Evolutionary conservation across 1,284 basidiomycete species (phyloP), one percentile per base, ranked within the genome.

Genomic region (Anthracocystis walkeri): DNA sequence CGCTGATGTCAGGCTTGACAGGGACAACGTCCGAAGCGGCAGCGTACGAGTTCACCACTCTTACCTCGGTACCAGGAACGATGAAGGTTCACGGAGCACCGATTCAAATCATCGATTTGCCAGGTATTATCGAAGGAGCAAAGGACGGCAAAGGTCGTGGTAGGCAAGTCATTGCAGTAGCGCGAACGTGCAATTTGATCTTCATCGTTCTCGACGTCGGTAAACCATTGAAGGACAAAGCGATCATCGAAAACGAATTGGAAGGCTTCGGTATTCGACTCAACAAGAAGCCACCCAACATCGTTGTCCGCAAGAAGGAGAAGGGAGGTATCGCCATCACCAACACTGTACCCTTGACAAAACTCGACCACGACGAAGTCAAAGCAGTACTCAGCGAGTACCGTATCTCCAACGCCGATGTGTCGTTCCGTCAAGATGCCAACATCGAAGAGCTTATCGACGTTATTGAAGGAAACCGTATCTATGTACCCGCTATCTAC

Each of bases 61-160:
- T 85, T 33, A 84, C 84, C 10, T 95, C 93, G 33, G 95, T 99
- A 1, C 97, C 97, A 7, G 97, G 97, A 50, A 98, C 96, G 1
- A 86, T 99, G 74, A 94, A 93, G 85, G 93, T 97, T 1, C 79
- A 81, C 74, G 94, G 94, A n/a, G 94, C 95, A 41, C 93, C 93
- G 40, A 93, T 97, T 50, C 89, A 90, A 82, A 88, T 89, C 54
- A 84, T 89, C 38, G 88, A 89, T 82, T 86, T 95, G 67, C 78
- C 94, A 72, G 96, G 96, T 89, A 99, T 99, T 77, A 99, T 99
- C 76, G 97, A 99, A 86, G 97, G 97, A 79, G 97, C 97, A 35
- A 96, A 96, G 85, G 97, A 99, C 83, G 96, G 96, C 74, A 92
- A 95, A 86, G 97, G 97, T 87, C 89, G 97, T 89, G 97, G 97